Conservation (phyloP, 2,329 filamentous ascomycete species). For the Penicillium sp. region DNA sequence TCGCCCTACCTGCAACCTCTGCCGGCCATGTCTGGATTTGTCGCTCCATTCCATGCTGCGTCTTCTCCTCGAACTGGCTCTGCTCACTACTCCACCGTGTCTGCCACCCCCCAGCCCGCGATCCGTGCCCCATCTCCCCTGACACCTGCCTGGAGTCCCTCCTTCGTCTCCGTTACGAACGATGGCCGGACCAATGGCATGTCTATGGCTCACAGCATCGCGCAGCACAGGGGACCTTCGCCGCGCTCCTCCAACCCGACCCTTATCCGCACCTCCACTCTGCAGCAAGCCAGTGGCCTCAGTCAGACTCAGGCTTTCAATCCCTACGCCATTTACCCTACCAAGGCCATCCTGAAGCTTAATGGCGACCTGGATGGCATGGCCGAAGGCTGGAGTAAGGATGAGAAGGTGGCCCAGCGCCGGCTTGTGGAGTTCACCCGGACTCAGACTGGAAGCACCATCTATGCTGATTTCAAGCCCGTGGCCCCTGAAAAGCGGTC, state of each 20-base stretch:
- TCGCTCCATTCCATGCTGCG: conserved; percentile 40
- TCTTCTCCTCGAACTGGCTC: conserved; percentile 47
- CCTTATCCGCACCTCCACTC: conserved; percentile 69
- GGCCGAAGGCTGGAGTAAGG: conserved; percentile 79
- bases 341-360: conserved; percentile 84
- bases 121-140: conserved; percentile 56
- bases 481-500: conserved; percentile 79
- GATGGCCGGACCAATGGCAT: conserved; percentile 50
- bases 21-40: conserved; percentile 46
- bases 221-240: conserved; percentile 49
- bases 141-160: conserved; percentile 52
- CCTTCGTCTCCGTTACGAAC: conserved; percentile 51
- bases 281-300: conserved; percentile 59
- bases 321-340: conserved; percentile 78
- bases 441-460: conserved; percentile 77
- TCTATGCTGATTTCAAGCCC: conserved; percentile 78
- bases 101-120: conserved; percentile 46
- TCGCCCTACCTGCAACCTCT: conserved; percentile 57
- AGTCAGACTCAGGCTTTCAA: conserved; percentile 66
- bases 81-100: conserved; percentile 47
- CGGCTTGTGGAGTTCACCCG: conserved; percentile 89
- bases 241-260: conserved; percentile 59
- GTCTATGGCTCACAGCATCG: conserved; percentile 42
- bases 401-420: conserved; percentile 78
- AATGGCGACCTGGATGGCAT: conserved; percentile 83